Conservation (phyloP, 1,139 yeast genomes). For the Debaryomycetaceae sp. region DNA sequence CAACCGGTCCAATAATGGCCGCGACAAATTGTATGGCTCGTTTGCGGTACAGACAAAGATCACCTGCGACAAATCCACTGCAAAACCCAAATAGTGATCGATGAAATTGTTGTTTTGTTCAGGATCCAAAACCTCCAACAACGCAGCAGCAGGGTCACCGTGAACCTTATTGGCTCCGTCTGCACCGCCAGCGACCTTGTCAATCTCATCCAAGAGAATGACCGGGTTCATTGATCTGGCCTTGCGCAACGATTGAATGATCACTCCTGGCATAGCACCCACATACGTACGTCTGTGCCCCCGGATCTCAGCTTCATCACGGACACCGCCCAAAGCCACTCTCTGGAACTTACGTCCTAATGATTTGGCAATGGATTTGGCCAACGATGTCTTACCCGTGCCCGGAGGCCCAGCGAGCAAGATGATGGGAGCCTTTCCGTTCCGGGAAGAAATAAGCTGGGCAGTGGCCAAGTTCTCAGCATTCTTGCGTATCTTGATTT, state of each 20-base stretch:
- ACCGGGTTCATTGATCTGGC: constrained; percentile 83
- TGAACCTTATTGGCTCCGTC: constrained; percentile 48
- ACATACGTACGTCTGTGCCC: constrained; percentile 93
- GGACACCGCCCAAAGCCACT: constrained; percentile 81
- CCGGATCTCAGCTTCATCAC: constrained; percentile 86
- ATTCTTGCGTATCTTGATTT: constrained; percentile 9
- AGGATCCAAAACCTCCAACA: constrained; percentile 86
- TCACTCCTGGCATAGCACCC: constrained; percentile 89
- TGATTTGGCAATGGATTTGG: constrained; percentile 80
- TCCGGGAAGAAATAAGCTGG: constrained; percentile 22
- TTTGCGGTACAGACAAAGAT: constrained; percentile 91
- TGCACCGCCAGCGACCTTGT: constrained; percentile 67
- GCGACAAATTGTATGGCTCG: constrained; percentile 66
- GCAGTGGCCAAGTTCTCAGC: constrained; percentile 16
- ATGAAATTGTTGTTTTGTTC: constrained; percentile 78
- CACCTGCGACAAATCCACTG: constrained; percentile 80
- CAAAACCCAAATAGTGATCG: constrained; percentile 86
- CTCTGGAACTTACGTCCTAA: constrained; percentile 78
- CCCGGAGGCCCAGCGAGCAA: constrained; percentile 94
- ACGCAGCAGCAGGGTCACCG: constrained; percentile 91
- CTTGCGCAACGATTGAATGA: constrained; percentile 74
- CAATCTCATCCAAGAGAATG: constrained; percentile 85
- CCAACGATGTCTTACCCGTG: constrained; percentile 89
- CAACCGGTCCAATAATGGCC: constrained; percentile 82
- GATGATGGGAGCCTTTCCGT: constrained; percentile 65